A percentile compares a stretch with the other conserved stretches of the same genome.
Evolutionary conservation across 306 rosid genomes (phyloP).

Genomic region (Trifolium fragiferum): DNA sequence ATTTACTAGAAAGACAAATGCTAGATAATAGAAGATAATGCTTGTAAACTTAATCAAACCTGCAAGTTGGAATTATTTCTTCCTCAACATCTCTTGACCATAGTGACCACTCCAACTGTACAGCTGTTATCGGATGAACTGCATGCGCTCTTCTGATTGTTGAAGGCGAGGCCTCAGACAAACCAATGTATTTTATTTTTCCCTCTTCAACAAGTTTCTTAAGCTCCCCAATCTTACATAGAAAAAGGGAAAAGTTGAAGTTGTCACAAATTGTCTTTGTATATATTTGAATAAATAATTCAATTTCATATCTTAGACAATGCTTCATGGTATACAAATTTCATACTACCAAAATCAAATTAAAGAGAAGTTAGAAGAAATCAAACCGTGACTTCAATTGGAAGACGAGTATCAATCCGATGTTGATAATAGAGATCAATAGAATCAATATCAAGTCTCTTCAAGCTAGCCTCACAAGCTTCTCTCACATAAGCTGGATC

Average conservation of each 20-base stretch:
- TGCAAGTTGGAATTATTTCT: conserved; percentile 67
- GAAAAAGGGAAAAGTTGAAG: not conserved
- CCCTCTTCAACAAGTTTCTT: conserved; percentile 72
- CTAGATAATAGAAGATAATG: not conserved
- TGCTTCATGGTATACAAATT: too few relatives aligned
- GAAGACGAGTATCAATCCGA: conserved; percentile 64
- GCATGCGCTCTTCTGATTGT: conserved; percentile 80
- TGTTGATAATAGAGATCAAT: conserved; percentile 83
- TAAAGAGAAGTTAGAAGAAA: not conserved
- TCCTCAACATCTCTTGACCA: conserved; percentile 70
- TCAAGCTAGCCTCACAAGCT: conserved; percentile 70
- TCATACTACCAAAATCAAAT: not conserved
- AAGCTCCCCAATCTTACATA: conserved; percentile 60
- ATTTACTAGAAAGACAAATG: not conserved
- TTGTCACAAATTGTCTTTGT: not conserved
- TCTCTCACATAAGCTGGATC: conserved; percentile 69
- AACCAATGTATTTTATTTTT: conserved; percentile 61
- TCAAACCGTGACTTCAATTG: conserved; percentile 75
- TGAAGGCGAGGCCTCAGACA: conserved; percentile 69
- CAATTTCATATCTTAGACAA: too few relatives aligned
- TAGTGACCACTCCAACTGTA: conserved; percentile 67
- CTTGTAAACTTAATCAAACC: conserved; percentile 37
- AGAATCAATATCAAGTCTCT: conserved; percentile 56
- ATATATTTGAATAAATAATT: too few relatives aligned
- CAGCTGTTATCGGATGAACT: conserved; percentile 69